Conservation (phyloP, 768 basidiomycete species). For the Rhizopogon vinicolor region DNA sequence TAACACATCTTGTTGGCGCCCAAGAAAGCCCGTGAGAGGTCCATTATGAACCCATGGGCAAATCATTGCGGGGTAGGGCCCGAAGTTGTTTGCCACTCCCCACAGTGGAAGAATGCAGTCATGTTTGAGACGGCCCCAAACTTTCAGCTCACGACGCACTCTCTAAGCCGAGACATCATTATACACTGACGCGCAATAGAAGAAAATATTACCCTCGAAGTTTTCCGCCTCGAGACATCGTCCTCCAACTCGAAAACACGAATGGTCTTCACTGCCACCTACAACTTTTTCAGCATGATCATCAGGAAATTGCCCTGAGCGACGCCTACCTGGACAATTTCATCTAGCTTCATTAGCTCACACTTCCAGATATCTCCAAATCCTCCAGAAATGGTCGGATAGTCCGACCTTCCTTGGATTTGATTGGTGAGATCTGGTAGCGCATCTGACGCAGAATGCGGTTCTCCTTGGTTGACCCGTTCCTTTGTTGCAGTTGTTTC, state of each 20-base stretch:
- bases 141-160: too few relatives aligned
- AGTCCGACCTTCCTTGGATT: background rate
- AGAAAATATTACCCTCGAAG: too few relatives aligned
- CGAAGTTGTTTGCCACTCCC: too few relatives aligned
- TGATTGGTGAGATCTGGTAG: background rate
- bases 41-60: too few relatives aligned
- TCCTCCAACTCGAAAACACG: background rate
- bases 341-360: background rate
- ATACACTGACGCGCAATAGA: too few relatives aligned
- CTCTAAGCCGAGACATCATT: too few relatives aligned
- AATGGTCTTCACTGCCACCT: constrained; percentile 3
- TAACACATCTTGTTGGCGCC: too few relatives aligned
- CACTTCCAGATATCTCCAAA: constrained; percentile 3
- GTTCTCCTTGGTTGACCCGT: background rate
- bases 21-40: too few relatives aligned
- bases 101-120: too few relatives aligned
- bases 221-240: too few relatives aligned
- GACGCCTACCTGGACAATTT: background rate
- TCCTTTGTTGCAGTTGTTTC: background rate
- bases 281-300: background rate
- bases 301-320: background rate
- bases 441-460: background rate
- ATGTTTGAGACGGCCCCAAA: too few relatives aligned
- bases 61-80: too few relatives aligned
- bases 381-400: background rate